These are phyloP conservation scores for Botryotinia convoluta DNA, from an alignment of 2,329 filamentous ascomycete species.

Conservation along the genomic window DNA sequence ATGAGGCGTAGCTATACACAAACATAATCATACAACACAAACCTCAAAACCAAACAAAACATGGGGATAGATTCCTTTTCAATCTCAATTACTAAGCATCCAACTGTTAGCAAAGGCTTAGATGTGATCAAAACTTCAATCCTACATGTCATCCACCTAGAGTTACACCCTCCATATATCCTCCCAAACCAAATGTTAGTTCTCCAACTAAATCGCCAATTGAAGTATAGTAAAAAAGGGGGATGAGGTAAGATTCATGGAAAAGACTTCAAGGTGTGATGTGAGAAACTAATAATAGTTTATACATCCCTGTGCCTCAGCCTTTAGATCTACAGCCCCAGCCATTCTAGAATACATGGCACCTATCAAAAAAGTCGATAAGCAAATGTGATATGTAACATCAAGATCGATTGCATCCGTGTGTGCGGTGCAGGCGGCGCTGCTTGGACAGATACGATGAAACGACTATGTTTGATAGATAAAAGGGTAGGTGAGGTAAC, in stretches of 20 bases:
- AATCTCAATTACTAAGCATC: neutral
- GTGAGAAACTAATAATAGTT: neutral
- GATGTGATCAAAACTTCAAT: neutral
- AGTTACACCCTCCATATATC: neutral
- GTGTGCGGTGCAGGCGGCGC: neutral
- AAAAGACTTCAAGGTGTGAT: neutral
- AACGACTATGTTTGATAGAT: neutral
- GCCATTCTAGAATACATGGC: neutral
- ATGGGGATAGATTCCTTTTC: neutral
- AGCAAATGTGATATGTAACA: neutral
- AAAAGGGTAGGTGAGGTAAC: neutral
- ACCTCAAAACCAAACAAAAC: neutral
- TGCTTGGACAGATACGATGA: conserved; percentile 1
- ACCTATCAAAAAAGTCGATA: neutral
- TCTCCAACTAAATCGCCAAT: neutral
- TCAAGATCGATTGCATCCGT: neutral
- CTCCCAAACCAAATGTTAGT: neutral
- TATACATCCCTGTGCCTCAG: neutral
- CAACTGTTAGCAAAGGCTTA: neutral
- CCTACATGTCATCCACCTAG: neutral
- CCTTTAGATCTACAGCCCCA: neutral
- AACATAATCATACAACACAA: neutral
- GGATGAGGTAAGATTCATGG: neutral
- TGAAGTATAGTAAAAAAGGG: neutral
- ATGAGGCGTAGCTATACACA: neutral